Base-by-base conservation (phyloP, 805 yeast species). In the Trichomonascus vanleenenianus region DNA sequence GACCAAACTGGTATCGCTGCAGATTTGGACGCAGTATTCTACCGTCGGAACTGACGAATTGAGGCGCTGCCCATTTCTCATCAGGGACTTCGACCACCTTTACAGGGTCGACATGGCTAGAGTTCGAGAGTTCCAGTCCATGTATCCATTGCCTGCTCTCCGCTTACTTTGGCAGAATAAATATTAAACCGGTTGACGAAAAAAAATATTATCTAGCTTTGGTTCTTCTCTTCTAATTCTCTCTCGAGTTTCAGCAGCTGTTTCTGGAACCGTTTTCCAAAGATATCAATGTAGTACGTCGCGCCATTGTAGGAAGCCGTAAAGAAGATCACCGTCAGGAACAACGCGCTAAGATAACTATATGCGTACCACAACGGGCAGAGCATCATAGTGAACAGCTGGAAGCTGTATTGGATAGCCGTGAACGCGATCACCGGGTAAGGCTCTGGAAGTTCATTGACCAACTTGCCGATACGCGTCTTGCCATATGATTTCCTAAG, bases 231-330 rank as follows among this genome's bases (percentile, higher is more conserved):
- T 16, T 74, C 72, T n/a, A 91, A 75, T 58, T 89, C 96, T 12
- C 63, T 61, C 62, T 79, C 83, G 57, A 91, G 68, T 55, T 77
- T 76, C 20, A 70, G 65, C 19, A 91, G 88, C 61, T 93, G 96
- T 56, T 83, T 85, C 58, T 88, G 95, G 58, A 88, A 81, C 52
- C 89, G 76, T 60, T 81, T 83, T 16, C 97, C 97, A 65, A 88
- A 93, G 42, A 83, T 82, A 57, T 91, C 97, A 46, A 93, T 74
- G 62, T 91, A 91, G 61, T 86, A 91, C 0, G 95, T 86, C 2
- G 97, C 98, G 25, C 98, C 98, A 54, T 93, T 89, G 61, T 83
- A 87, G 36, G 88, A 72, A 1, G 97, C 94, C 61, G 78, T 74
- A 39, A 80, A 62, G 55, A 89, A 88, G n/a, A 91, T 85, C 42